Base-by-base conservation (phyloP, 2,329 filamentous ascomycete genomes). In the Hypoxylon sp. region DNA sequence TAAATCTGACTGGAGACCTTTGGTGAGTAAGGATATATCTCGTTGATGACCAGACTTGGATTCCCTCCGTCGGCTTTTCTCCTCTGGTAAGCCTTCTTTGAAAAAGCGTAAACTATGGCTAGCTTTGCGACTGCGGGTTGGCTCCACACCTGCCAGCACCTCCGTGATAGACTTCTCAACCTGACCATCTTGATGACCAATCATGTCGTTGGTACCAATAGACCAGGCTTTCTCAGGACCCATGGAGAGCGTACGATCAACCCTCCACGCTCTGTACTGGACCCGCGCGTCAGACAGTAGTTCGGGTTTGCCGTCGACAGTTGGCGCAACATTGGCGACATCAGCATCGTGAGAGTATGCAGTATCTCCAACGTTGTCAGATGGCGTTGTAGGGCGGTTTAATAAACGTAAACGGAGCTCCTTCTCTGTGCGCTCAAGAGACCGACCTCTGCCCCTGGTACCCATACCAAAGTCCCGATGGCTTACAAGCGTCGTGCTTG, bases 61-160 rank as follows among this genome's bases (percentile, higher is more conserved):
- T 7, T 84, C 83, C 58, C 75, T 80, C 60, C 77, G 80, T 60
- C 79, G 81, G 30, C 69, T 65, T 63, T 80, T 80, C 32, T 86
- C 82, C 43, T 84, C 80, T 2, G 82, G 82, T 12, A 86, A 70
- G 23, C 82, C 84, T 67, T 87, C 83, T 55, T 83, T 84, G 73
- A 88, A 88, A 62, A 87, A 84, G 2, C 84, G 77, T 50, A 88
- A 71, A 58, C 82, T 86, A 67, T 87, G 84, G 62, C 83, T 87
- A 27, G 84, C 80, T 68, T 87, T 88, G 59, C 84, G 80, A 63
- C 84, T 89, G 43, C 84, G 80, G 34, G 80, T 85, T 30, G 76
- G 82, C 61, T 86, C 83, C n/a, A 80, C 73, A 2, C 83, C 82
- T 12, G 81, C 77, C 64, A 86, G 75, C 19, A 80, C 81, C 56